Conservation (phyloP, 495 filamentous ascomycete genomes). For the Xylaria curta region DNA sequence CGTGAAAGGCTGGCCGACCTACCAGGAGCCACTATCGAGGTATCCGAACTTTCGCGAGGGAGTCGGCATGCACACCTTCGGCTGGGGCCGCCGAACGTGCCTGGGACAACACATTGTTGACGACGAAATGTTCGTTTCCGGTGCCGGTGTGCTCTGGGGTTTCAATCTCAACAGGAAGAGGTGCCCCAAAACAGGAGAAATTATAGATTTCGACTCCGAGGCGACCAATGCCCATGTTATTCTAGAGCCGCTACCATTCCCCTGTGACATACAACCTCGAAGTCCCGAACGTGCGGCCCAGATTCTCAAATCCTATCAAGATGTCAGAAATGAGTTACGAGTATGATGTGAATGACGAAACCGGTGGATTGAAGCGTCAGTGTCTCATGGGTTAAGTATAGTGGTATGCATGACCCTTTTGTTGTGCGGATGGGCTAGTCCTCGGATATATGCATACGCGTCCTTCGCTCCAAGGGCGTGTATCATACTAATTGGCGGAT, state of each 20-base stretch:
- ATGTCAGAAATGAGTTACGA: conserved; percentile 40
- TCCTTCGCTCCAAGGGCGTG: too few relatives aligned
- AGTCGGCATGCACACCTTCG: conserved; percentile 60
- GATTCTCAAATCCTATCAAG: conserved; percentile 45
- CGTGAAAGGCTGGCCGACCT: conserved; percentile 60
- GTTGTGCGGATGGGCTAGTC: too few relatives aligned
- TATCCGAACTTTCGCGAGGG: conserved; percentile 62
- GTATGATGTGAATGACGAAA: conserved; percentile 20
- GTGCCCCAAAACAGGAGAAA: conserved; percentile 48
- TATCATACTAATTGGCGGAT: too few relatives aligned
- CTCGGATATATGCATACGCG: too few relatives aligned
- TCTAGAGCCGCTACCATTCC: conserved; percentile 51
- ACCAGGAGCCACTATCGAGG: conserved; percentile 56
- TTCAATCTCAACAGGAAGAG: conserved; percentile 54
- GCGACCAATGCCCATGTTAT: conserved; percentile 58
- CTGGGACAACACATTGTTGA: conserved; percentile 69
- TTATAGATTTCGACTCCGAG: conserved; percentile 56
- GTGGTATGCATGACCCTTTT: too few relatives aligned
- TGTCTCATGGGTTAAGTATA: too few relatives aligned
- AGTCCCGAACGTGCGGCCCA: conserved; percentile 40
- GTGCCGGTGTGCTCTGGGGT: conserved; percentile 53
- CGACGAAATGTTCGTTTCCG: conserved; percentile 59
- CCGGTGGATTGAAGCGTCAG: neutral
- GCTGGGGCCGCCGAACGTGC: conserved; percentile 69
- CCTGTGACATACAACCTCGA: conserved; percentile 47